A percentile compares a stretch with the other conserved stretches of the same genome.
These are phyloP conservation scores for Saccharomyces jurei DNA, from an alignment of 805 yeast genomes.

Conservation along the genomic window DNA sequence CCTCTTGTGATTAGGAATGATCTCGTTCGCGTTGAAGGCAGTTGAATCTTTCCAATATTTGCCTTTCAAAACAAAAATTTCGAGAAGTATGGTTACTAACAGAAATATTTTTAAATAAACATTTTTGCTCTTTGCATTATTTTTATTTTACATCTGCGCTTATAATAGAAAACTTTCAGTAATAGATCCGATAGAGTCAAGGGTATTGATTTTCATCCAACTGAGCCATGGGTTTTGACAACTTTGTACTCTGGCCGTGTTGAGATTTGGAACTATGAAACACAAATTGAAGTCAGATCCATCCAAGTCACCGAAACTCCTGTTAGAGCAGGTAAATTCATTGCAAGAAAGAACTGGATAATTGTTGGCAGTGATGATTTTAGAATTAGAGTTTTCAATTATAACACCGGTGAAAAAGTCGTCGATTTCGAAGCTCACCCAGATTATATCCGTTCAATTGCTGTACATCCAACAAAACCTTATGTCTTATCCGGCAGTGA, in stretches of 20 bases:
- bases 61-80: neutral
- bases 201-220: conserved; percentile 95
- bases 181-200: conserved; percentile 94
- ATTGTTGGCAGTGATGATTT: conserved; percentile 94
- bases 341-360: conserved; percentile 95
- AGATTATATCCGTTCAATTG: conserved; percentile 87
- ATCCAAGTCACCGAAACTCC: conserved; percentile 95
- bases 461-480: conserved; percentile 91
- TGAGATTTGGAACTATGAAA: conserved; percentile 92
- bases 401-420: conserved; percentile 90
- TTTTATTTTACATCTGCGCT: neutral
- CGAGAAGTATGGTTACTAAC: neutral
- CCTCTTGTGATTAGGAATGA: neutral
- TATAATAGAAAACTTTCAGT: conserved; percentile 62
- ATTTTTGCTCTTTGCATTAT: neutral
- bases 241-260: conserved; percentile 78
- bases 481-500: conserved; percentile 83
- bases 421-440: conserved; percentile 97
- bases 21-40: conserved; percentile 34
- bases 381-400: conserved; percentile 86
- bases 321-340: conserved; percentile 88
- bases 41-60: conserved; percentile 9
- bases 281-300: conserved; percentile 69
- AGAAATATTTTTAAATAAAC: conserved; percentile 9
- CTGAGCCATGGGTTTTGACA: conserved; percentile 93